A percentile compares a stretch with the other conserved stretches of the same genome.
phyloP scores from a whole-genome alignment of 805 yeast species.

The Scheffersomyces lignosus region DNA sequence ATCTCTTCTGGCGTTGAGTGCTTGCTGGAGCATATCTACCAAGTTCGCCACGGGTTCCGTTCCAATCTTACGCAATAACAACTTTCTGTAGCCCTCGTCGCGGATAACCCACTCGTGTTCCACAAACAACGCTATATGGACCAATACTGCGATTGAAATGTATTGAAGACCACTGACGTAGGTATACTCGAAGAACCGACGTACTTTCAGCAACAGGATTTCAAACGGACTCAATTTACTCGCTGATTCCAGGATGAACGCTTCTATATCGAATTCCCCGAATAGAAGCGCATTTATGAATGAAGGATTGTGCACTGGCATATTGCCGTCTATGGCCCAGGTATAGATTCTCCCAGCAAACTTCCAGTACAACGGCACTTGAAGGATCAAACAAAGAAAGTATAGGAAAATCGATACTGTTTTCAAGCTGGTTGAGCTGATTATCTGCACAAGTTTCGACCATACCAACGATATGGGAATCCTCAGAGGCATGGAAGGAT shows the following conservation, averaged over 20 bases:
- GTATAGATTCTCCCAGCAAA: conserved; percentile 54
- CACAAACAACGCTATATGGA: conserved; percentile 49
- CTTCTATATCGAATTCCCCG: conserved; percentile 33
- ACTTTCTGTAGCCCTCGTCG: conserved; percentile 66
- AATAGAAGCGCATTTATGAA: conserved; percentile 35
- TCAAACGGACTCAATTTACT: conserved; percentile 1
- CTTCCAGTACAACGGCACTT: conserved; percentile 61
- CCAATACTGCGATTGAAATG: conserved; percentile 38
- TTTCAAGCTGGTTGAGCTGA: conserved; percentile 14
- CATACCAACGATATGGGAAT: conserved; percentile 58
- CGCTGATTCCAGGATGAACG: conserved; percentile 5
- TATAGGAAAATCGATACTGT: conserved; percentile 31
- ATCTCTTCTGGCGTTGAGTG: conserved; percentile 23
- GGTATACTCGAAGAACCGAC: conserved; percentile 29
- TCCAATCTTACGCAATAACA: conserved; percentile 61
- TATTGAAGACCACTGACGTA: conserved; percentile 40
- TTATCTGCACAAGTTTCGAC: conserved; percentile 29
- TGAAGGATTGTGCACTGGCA: conserved; percentile 40
- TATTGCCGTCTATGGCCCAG: conserved; percentile 54
- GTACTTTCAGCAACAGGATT: conserved; percentile 16
- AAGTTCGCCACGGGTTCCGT: conserved; percentile 46
- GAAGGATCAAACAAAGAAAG: conserved; percentile 44
- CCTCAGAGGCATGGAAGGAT: conserved; percentile 59
- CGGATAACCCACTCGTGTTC: conserved; percentile 71
- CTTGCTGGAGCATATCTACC: conserved; percentile 36